Evolutionary conservation across 2,329 filamentous ascomycete genomes (phyloP).

Genomic region (Diaporthe australafricana): DNA sequence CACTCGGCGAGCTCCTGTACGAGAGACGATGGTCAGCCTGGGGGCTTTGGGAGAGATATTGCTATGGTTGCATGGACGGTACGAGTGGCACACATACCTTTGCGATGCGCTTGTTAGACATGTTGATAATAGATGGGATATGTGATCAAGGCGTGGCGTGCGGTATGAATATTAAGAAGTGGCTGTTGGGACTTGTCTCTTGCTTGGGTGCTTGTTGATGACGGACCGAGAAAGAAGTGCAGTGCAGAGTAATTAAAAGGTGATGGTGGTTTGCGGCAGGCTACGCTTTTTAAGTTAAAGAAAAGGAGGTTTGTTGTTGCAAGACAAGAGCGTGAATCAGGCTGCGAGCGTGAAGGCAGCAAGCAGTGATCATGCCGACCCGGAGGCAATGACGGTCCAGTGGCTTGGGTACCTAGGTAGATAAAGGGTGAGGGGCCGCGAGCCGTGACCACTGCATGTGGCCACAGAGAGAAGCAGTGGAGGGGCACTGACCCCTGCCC

Average conservation of each 20-base stretch:
- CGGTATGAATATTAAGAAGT: background rate
- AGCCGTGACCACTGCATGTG: too few species aligned
- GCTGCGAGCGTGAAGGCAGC: background rate
- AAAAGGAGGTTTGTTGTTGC: background rate
- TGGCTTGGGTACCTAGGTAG: background rate
- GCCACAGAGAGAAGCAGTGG: background rate
- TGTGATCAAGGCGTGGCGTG: background rate
- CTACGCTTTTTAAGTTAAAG: background rate
- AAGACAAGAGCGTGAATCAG: background rate
- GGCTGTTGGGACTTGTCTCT: background rate
- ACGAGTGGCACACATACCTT: too few species aligned
- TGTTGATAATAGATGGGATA: background rate
- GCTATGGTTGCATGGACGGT: too few species aligned
- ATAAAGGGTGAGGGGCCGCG: background rate
- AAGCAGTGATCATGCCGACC: background rate
- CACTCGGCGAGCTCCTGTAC: conserved; percentile 66
- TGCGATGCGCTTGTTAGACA: conserved; percentile 29
- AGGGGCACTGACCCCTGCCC: conserved; percentile 8
- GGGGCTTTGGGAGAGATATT: background rate
- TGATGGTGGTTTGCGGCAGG: background rate
- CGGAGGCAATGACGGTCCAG: background rate
- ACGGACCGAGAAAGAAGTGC: background rate
- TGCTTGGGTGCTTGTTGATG: background rate
- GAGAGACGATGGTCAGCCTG: background rate
- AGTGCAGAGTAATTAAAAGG: background rate